A percentile compares a stretch with the other conserved stretches of the same genome.
Conservation (phyloP, 805 yeast genomes). For the Ogataea wickerhamii region DNA sequence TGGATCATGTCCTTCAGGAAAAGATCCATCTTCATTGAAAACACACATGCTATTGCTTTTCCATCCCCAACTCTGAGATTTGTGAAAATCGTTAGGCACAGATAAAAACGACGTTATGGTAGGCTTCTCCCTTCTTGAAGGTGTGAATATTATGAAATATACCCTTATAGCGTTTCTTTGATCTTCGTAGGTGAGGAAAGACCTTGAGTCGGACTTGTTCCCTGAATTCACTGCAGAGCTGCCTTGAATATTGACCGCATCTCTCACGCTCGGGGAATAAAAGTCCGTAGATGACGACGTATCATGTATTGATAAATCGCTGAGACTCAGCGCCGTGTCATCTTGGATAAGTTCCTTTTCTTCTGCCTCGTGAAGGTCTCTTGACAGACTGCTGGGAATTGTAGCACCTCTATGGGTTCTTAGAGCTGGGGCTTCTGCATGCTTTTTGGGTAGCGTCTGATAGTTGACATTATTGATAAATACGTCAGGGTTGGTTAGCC, state of each 20-base stretch:
- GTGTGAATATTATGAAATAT: constrained; percentile 53
- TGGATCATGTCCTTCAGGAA: constrained; percentile 42
- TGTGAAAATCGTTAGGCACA: constrained; percentile 49
- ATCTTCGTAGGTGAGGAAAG: constrained; percentile 43
- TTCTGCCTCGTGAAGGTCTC: constrained; percentile 12
- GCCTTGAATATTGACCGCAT: constrained; percentile 2
- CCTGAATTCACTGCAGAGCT: background rate
- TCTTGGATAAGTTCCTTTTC: constrained; percentile 27
- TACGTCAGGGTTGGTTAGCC: constrained; percentile 38
- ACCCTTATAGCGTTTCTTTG: constrained; percentile 43
- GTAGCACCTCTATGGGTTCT: constrained; percentile 3
- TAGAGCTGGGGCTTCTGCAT: constrained; percentile 4
- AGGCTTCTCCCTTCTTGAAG: constrained; percentile 43
- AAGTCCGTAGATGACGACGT: constrained; percentile 4
- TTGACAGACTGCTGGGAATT: constrained; percentile 3
- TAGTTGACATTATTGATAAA: constrained; percentile 28
- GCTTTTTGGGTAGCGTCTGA: constrained; percentile 21
- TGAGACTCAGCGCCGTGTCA: constrained; percentile 19
- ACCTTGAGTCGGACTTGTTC: constrained; percentile 15
- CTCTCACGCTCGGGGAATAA: constrained; percentile 2
- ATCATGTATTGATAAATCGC: constrained; percentile 21
- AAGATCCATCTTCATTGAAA: constrained; percentile 46
- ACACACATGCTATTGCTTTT: constrained; percentile 52
- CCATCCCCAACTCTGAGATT: constrained; percentile 63
- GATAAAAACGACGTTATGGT: constrained; percentile 51